phyloP scores from a whole-genome alignment of 176 grass and related monocot species.

The Oryza glaberrima region DNA sequence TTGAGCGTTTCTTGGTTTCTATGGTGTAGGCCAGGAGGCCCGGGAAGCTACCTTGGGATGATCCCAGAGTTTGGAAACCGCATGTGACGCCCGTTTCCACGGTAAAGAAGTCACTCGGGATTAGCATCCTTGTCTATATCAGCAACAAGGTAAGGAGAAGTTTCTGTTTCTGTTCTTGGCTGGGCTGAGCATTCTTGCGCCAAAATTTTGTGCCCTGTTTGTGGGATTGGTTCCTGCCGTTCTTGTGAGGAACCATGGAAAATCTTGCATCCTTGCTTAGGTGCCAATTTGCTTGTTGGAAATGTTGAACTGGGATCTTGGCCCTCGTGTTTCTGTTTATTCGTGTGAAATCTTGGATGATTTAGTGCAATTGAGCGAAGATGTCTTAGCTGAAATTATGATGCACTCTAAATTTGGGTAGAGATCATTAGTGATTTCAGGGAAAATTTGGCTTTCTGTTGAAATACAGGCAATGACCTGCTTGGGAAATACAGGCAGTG shows the following conservation, averaged over 20 bases:
- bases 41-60: neutral
- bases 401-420: neutral
- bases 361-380: neutral
- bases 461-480: neutral
- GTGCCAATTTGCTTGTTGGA: neutral
- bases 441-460: neutral
- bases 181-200: neutral
- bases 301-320: neutral
- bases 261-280: neutral
- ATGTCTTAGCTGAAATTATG: neutral
- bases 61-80: neutral
- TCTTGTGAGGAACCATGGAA: no score
- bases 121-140: neutral
- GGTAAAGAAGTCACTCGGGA: neutral
- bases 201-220: neutral
- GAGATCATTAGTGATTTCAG: neutral
- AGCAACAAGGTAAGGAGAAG: neutral
- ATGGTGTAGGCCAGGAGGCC: neutral
- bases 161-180: neutral
- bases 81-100: neutral
- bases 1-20: constrained; percentile 33
- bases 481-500: neutral
- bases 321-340: neutral
- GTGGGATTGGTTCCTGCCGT: neutral
- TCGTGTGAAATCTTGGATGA: neutral